Percentiles rank a stretch among this genome's conserved stretches.
Evolutionary conservation across 108 stramenopile genomes (phyloP).

Genomic region (Aurantiochytrium sp.): DNA sequence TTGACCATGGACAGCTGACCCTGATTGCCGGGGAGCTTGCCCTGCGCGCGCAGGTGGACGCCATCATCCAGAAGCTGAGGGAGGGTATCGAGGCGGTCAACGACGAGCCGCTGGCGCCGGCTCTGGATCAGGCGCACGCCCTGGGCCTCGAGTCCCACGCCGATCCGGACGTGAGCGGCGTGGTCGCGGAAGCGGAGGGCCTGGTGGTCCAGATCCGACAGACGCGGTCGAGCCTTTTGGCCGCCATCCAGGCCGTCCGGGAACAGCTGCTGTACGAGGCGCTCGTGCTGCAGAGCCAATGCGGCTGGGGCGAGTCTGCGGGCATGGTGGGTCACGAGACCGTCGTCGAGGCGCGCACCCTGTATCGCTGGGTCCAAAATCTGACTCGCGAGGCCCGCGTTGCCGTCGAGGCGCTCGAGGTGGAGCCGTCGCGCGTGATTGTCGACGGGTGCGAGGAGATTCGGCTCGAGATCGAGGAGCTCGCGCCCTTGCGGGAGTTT

Average conservation of each 20-base stretch:
- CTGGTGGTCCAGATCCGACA: not conserved
- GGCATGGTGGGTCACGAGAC: not conserved
- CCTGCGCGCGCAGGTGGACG: constrained; percentile 1
- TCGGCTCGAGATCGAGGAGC: not conserved
- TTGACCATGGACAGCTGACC: not conserved
- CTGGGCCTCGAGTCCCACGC: not conserved
- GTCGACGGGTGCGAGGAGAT: constrained; percentile 14
- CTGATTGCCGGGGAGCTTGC: not conserved
- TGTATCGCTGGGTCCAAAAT: constrained; percentile 10
- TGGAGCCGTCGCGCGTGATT: not conserved
- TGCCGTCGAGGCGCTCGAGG: not conserved
- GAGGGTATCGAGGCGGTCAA: not conserved
- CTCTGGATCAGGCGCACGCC: constrained; percentile 17
- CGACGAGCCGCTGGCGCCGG: constrained; percentile 8
- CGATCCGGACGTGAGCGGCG: not conserved
- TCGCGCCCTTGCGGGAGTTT: not conserved
- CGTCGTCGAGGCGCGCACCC: not conserved
- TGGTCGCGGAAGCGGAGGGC: not conserved
- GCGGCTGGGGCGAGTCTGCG: constrained; percentile 1
- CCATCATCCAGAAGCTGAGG: not conserved
- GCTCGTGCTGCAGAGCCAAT: not conserved
- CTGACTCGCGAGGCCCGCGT: constrained; percentile 8
- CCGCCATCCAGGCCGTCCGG: not conserved
- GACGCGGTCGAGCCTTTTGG: not conserved
- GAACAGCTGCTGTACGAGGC: not conserved